These are phyloP conservation scores for Litsea cubeba DNA, from an alignment of 164 flowering plant species.

Conservation along the genomic window DNA sequence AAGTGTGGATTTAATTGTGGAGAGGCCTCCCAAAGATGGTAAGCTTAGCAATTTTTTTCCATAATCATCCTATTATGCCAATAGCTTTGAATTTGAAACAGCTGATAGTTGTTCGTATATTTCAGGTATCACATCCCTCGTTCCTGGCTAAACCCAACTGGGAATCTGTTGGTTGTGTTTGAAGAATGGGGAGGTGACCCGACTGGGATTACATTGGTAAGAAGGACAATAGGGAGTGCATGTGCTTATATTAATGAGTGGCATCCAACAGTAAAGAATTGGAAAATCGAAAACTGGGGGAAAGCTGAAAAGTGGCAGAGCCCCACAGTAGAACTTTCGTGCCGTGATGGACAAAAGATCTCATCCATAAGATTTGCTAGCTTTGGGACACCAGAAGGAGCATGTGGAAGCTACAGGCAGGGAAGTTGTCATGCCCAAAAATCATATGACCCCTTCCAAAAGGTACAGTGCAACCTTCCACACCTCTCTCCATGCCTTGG, in stretches of 20 bases:
- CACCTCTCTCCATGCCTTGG: slow-evolving; percentile 22
- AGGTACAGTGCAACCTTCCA: slow-evolving; percentile 31
- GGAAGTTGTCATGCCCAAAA: slow-evolving; percentile 87
- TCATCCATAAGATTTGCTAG: slow-evolving; percentile 89
- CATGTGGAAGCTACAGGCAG: slow-evolving; percentile 73
- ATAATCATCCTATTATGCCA: background rate
- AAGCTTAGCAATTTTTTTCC: background rate
- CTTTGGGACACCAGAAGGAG: slow-evolving; percentile 90
- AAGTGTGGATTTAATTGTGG: background rate
- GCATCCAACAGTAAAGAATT: slow-evolving; percentile 73
- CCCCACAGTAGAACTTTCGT: slow-evolving; percentile 79
- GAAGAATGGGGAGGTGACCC: slow-evolving; percentile 89
- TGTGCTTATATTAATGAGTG: slow-evolving; percentile 86
- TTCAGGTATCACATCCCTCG: slow-evolving; percentile 78
- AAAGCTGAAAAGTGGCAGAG: slow-evolving; percentile 55
- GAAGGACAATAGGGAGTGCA: slow-evolving; percentile 61
- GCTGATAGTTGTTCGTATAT: slow-evolving; percentile 1
- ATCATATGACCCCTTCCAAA: slow-evolving; percentile 74
- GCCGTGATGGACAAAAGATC: slow-evolving; percentile 83
- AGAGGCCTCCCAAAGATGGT: background rate
- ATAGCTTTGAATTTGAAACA: background rate
- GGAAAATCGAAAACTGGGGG: slow-evolving; percentile 59
- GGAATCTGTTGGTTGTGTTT: slow-evolving; percentile 66
- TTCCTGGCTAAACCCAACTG: slow-evolving; percentile 70
- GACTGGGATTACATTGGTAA: slow-evolving; percentile 54